phyloP scores from a whole-genome alignment of 179 eudicot genomes.

The Beta macrorhiza region DNA sequence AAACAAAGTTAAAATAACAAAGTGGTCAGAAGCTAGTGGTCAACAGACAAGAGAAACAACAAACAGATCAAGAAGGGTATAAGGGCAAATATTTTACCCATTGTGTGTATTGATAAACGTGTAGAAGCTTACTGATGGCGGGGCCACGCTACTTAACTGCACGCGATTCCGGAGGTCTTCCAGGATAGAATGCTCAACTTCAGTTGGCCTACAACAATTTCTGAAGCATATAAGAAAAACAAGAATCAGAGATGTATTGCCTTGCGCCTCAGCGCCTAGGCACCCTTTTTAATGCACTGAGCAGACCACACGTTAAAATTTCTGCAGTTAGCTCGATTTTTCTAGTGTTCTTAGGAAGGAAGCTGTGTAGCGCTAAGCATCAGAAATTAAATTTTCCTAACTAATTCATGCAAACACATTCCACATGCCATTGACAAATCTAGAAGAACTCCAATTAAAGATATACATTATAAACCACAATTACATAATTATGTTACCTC shows the following conservation, averaged over 20 bases:
- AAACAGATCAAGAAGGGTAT: constrained; percentile 3
- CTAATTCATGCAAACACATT: too few relatives aligned
- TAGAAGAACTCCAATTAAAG: too few relatives aligned
- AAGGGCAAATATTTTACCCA: constrained; percentile 43
- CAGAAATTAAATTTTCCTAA: too few relatives aligned
- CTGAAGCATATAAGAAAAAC: constrained; percentile 15
- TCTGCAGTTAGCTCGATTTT: too few relatives aligned
- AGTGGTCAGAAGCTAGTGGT: constrained; percentile 24
- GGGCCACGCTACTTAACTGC: constrained; percentile 72
- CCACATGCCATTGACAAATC: too few relatives aligned
- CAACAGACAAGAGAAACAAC: constrained; percentile 12
- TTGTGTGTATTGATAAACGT: constrained; percentile 90
- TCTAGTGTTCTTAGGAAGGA: too few relatives aligned
- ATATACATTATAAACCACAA: too few relatives aligned
- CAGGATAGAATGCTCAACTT: constrained; percentile 87
- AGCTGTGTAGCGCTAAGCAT: too few relatives aligned
- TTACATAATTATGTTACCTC: too few relatives aligned
- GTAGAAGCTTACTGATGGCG: constrained; percentile 95
- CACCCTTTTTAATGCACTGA: background rate
- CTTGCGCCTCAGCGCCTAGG: too few relatives aligned
- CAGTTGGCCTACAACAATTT: constrained; percentile 54
- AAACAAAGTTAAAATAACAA: constrained; percentile 14
- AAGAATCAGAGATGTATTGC: background rate
- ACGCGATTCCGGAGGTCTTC: constrained; percentile 96
- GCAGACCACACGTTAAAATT: constrained; percentile 6